These are phyloP conservation scores for Phytophthora fragariaefolia DNA, from an alignment of 352 stramenopile genomes.

Conservation along the genomic window DNA sequence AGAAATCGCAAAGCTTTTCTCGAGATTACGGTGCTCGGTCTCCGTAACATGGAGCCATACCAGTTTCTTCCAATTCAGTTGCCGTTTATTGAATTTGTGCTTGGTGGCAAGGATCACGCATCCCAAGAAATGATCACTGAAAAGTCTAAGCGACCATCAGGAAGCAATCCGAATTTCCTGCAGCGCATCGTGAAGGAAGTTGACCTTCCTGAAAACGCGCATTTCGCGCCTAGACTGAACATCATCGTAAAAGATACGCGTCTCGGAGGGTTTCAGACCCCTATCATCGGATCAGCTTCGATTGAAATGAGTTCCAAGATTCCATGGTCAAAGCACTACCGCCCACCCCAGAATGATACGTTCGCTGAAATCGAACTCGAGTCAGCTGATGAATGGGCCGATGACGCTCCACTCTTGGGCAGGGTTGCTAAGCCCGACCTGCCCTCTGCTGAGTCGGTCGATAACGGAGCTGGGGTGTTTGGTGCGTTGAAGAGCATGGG, in stretches of 20 bases:
- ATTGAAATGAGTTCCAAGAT: constrained; percentile 89
- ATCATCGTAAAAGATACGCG: constrained; percentile 91
- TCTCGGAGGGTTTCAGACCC: constrained; percentile 85
- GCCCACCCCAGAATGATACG: constrained; percentile 64
- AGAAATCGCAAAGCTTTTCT: constrained; percentile 76
- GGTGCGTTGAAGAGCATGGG: constrained; percentile 87
- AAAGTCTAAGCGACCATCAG: constrained; percentile 81
- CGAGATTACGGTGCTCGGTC: constrained; percentile 85
- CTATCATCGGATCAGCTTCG: constrained; percentile 84
- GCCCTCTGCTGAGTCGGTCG: constrained; percentile 47
- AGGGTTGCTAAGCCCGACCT: constrained; percentile 33
- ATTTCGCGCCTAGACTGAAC: constrained; percentile 90
- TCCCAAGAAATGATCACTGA: constrained; percentile 89
- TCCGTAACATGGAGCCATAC: constrained; percentile 90
- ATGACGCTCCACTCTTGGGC: constrained; percentile 62
- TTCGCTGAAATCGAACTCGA: constrained; percentile 79
- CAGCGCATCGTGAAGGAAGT: constrained; percentile 91
- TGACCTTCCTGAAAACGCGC: constrained; percentile 85
- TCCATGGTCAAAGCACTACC: constrained; percentile 83
- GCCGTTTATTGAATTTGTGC: constrained; percentile 89
- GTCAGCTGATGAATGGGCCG: constrained; percentile 56
- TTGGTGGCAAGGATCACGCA: constrained; percentile 82
- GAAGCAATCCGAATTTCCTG: constrained; percentile 90
- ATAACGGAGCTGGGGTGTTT: constrained; percentile 88
- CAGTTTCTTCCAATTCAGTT: constrained; percentile 90